Conservation (phyloP, 768 basidiomycete species). For the Clitopilus hobsonii region DNA sequence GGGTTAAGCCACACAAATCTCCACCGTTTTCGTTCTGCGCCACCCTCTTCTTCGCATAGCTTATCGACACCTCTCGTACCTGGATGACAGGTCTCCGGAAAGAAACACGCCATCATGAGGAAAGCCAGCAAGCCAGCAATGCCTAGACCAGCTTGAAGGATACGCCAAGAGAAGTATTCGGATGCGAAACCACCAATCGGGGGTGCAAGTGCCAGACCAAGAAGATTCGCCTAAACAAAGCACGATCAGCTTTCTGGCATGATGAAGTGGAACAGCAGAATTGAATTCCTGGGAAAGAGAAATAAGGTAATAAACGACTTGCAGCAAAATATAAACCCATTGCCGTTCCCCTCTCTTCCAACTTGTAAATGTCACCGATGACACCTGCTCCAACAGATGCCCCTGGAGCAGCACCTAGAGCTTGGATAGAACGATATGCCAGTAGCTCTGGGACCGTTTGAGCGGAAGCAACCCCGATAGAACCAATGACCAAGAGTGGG, state of each 20-base stretch:
- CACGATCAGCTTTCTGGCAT: too few relatives aligned
- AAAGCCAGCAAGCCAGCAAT: conserved; percentile 29
- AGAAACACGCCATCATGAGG: conserved; percentile 25
- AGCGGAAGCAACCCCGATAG: conserved; percentile 53
- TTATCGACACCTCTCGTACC: conserved; percentile 35
- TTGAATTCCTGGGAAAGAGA: too few relatives aligned
- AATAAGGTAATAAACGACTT: too few relatives aligned
- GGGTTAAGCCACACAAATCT: conserved; percentile 41
- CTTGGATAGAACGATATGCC: conserved; percentile 61
- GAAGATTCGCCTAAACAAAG: conserved; percentile 50
- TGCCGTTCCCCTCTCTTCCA: conserved; percentile 57
- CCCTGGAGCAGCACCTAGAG: conserved; percentile 55
- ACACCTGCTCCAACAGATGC: conserved; percentile 54
- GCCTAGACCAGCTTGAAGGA: conserved; percentile 46
- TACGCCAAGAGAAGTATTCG: conserved; percentile 63
- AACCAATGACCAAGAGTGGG: conserved; percentile 54
- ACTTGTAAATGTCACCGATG: conserved; percentile 61
- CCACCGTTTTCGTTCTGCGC: too few relatives aligned
- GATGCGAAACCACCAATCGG: conserved; percentile 49
- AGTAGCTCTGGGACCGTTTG: conserved; percentile 41
- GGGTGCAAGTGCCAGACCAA: conserved; percentile 62
- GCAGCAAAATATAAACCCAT: conserved; percentile 59
- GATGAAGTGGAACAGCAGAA: too few relatives aligned
- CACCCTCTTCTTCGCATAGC: conserved; percentile 27
- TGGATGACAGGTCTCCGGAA: conserved; percentile 52